Percentiles rank a stretch among this genome's conserved stretches.
Conservation (phyloP, 768 basidiomycete genomes). For the Phylloporus scabripes region DNA sequence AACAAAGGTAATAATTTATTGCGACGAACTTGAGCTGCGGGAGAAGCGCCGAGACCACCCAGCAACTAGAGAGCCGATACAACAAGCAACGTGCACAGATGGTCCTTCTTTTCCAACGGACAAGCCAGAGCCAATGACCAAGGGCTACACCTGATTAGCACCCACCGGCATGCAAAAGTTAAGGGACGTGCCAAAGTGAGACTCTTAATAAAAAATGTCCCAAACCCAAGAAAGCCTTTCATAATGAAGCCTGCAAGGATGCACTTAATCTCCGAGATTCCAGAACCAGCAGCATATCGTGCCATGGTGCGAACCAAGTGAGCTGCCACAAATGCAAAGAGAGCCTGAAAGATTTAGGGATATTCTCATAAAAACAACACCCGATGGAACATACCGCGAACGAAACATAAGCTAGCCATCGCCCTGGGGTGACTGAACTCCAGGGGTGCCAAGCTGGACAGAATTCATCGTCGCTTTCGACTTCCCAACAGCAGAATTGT, state of each 20-base stretch:
- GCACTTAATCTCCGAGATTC: constrained; percentile 98
- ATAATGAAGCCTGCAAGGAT: constrained; percentile 96
- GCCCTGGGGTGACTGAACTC: constrained; percentile 63
- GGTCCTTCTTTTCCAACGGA: constrained; percentile 99
- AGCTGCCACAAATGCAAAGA: constrained; percentile 82
- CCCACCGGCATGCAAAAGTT: background rate
- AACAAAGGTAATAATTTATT: background rate
- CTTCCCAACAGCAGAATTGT: constrained; percentile 98
- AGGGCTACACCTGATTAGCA: constrained; percentile 53
- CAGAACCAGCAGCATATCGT: constrained; percentile 94
- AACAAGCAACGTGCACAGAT: constrained; percentile 95
- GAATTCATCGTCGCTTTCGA: constrained; percentile 73
- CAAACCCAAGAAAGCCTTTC: constrained; percentile 88
- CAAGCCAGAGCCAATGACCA: constrained; percentile 94
- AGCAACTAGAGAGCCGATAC: constrained; percentile 88
- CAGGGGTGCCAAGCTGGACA: constrained; percentile 93
- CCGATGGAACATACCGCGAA: constrained; percentile 67
- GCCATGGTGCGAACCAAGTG: constrained; percentile 86
- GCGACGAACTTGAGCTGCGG: constrained; percentile 73
- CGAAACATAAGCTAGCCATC: constrained; percentile 81
- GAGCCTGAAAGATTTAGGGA: constrained; percentile 41
- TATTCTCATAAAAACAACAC: background rate
- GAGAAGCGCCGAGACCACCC: constrained; percentile 76
- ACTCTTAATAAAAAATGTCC: constrained; percentile 91
- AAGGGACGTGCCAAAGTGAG: constrained; percentile 70